Evolutionary conservation across 345 rosid species (phyloP).

Genomic region (Salix exigua): DNA sequence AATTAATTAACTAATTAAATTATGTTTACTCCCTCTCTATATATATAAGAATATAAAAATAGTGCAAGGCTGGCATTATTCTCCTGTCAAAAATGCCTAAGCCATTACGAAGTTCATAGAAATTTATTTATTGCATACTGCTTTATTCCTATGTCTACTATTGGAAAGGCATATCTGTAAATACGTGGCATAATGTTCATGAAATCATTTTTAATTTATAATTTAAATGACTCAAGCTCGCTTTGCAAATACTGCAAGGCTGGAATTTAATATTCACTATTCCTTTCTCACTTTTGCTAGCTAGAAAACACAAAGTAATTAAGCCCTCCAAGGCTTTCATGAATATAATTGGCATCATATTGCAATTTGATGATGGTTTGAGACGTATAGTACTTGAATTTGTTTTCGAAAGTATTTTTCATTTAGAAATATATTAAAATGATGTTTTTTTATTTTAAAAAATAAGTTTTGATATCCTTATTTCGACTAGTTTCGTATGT

Average conservation of each 20-base stretch:
- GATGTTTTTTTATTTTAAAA: no score
- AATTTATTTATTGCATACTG: neutral
- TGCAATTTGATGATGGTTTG: no score
- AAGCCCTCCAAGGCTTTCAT: neutral
- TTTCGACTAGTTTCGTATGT: no score
- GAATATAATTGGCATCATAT: no score
- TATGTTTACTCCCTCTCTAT: no score
- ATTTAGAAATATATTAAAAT: no score
- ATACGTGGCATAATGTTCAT: neutral
- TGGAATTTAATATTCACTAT: neutral
- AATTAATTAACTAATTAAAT: no score
- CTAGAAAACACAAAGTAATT: neutral
- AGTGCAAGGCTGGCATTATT: neutral
- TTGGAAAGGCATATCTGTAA: neutral
- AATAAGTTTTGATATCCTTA: no score
- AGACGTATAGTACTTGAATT: no score
- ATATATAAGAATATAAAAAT: neutral
- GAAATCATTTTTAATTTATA: neutral
- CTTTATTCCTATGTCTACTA: neutral
- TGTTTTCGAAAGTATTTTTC: no score
- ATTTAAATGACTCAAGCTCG: neutral
- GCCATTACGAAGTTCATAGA: no score
- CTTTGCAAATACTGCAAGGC: slow-evolving; percentile 8
- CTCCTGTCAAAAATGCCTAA: neutral
- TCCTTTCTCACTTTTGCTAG: neutral